Evolutionary conservation across 345 rosid species (phyloP).

Genomic region (Arabis hirsuta): DNA sequence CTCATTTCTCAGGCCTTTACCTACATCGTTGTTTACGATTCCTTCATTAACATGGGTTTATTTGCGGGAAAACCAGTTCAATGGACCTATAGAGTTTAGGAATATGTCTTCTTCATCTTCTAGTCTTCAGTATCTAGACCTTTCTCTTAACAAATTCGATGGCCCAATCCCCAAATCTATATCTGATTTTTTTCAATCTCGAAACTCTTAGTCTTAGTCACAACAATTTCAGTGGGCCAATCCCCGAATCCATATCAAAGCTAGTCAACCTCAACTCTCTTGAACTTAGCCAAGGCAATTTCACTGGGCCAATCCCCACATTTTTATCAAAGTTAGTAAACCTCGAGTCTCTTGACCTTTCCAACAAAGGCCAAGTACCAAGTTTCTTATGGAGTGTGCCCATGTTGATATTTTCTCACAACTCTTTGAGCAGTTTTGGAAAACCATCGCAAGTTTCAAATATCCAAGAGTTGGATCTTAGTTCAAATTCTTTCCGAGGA

Average conservation of each 20-base stretch:
- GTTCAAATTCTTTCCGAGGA: constrained; percentile 17
- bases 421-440: constrained; percentile 9
- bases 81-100: constrained; percentile 13
- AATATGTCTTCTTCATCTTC: constrained; percentile 16
- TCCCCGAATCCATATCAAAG: no score
- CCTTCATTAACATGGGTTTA: not conserved
- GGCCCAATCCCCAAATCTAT: constrained; percentile 22
- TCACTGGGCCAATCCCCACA: constrained; percentile 9
- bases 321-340: constrained; percentile 2
- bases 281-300: not conserved
- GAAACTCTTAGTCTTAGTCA: no score
- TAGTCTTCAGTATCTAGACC: not conserved
- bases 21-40: constrained; percentile 1
- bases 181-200: not conserved
- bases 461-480: not conserved
- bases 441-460: not conserved
- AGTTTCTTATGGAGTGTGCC: not conserved
- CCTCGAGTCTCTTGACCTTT: not conserved
- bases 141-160: constrained; percentile 3
- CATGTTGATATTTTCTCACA: not conserved
- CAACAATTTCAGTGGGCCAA: no score
- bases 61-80: constrained; percentile 9
- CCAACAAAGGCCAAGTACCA: constrained; percentile 4
- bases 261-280: no score
- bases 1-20: constrained; percentile 3